phyloP scores from a whole-genome alignment of 306 rosid genomes.

The Senna siamea region DNA sequence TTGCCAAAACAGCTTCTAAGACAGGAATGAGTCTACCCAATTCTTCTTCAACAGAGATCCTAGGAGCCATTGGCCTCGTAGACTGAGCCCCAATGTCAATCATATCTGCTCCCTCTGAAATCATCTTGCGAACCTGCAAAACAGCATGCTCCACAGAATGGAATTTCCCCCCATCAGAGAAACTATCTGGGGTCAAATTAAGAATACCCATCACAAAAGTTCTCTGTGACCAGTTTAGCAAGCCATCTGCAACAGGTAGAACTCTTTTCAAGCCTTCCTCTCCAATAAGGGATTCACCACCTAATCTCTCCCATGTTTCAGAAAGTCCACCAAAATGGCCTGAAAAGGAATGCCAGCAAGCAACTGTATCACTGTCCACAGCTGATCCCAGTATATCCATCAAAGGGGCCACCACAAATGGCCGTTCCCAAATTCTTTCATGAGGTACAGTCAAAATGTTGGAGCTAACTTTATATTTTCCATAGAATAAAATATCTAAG shows the following conservation, averaged over 20 bases:
- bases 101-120: constrained; percentile 83
- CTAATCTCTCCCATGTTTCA: constrained; percentile 71
- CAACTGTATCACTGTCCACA: constrained; percentile 64
- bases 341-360: constrained; percentile 85
- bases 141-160: constrained; percentile 66
- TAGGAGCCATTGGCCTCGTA: constrained; percentile 74
- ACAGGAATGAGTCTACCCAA: constrained; percentile 76
- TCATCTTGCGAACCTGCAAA: constrained; percentile 76
- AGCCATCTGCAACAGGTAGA: constrained; percentile 64
- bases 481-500: constrained; percentile 87
- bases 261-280: constrained; percentile 83
- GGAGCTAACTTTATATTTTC: constrained; percentile 66
- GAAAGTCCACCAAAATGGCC: constrained; percentile 61
- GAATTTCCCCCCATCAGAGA: constrained; percentile 86
- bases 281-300: constrained; percentile 81
- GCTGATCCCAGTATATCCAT: constrained; percentile 77
- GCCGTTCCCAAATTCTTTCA: constrained; percentile 95
- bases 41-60: constrained; percentile 75
- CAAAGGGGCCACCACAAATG: constrained; percentile 91
- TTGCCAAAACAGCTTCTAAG: constrained; percentile 65
- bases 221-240: constrained; percentile 75
- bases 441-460: constrained; percentile 77
- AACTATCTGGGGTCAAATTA: constrained; percentile 94
- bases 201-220: constrained; percentile 82
- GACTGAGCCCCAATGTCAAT: constrained; percentile 95